Percentiles rank a stretch among this genome's conserved stretches.
Conservation (phyloP, 306 rosid species). For the Lagenaria siceraria region DNA sequence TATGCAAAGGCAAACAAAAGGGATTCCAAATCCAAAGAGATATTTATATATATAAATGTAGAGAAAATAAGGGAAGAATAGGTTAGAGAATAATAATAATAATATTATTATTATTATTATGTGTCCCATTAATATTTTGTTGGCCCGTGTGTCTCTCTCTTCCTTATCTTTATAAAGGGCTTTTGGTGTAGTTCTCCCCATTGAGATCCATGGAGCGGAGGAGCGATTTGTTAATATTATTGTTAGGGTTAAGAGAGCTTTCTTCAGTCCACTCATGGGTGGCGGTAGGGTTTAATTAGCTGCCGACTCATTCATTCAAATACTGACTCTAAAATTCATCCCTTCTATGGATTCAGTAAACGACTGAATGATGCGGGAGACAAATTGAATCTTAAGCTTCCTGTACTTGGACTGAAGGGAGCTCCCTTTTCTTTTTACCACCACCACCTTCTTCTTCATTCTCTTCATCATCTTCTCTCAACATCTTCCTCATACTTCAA, state of each 20-base stretch:
- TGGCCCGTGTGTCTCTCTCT: no score
- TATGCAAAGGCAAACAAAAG: background rate
- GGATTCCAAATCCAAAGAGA: background rate
- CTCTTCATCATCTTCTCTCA: background rate
- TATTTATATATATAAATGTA: background rate
- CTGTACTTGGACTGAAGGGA: conserved; percentile 15
- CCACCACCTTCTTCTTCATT: no score
- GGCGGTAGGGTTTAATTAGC: conserved; percentile 11
- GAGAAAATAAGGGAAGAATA: background rate
- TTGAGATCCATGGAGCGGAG: no score
- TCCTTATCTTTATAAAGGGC: conserved; percentile 6
- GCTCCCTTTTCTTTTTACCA: conserved; percentile 9
- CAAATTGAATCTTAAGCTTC: conserved; percentile 12
- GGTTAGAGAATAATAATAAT: no score
- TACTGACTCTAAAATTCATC: background rate
- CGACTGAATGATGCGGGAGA: conserved; percentile 14
- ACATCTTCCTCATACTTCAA: no score
- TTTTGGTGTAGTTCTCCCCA: no score
- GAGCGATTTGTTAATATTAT: no score
- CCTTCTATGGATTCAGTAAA: background rate
- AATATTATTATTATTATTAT: no score
- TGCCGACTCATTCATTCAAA: conserved; percentile 12
- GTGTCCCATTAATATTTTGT: no score
- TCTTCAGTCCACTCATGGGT: conserved; percentile 14
- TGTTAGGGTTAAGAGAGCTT: conserved; percentile 6